These are phyloP conservation scores for Microcyclosporella mali DNA, from an alignment of 2,329 filamentous ascomycete species.

Conservation along the genomic window DNA sequence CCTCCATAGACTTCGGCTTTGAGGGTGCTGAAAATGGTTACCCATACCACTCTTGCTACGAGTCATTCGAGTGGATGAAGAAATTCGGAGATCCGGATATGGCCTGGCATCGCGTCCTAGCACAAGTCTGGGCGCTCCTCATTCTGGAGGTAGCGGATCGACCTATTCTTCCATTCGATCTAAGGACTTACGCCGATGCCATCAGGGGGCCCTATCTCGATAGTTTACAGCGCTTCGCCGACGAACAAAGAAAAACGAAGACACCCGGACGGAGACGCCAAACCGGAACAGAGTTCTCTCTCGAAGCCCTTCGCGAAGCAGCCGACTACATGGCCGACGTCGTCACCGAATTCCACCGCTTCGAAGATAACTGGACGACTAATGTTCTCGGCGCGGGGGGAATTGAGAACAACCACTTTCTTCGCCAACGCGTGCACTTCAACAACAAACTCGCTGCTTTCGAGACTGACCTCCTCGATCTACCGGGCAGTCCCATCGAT, in stretches of 20 bases:
- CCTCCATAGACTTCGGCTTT: slow-evolving; percentile 81
- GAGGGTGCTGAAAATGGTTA: slow-evolving; percentile 51
- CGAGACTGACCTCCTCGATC: slow-evolving; percentile 75
- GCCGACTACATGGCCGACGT: slow-evolving; percentile 54
- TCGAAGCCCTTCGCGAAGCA: slow-evolving; percentile 58
- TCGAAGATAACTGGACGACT: slow-evolving; percentile 71
- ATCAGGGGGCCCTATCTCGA: slow-evolving; percentile 57
- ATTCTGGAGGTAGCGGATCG: slow-evolving; percentile 78
- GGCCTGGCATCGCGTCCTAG: slow-evolving; percentile 70
- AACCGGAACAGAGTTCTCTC: slow-evolving; percentile 43
- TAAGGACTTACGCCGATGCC: slow-evolving; percentile 63
- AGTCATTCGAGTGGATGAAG: slow-evolving; percentile 82
- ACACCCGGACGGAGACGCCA: background rate
- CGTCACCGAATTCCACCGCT: slow-evolving; percentile 62
- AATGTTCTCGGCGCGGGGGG: slow-evolving; percentile 62
- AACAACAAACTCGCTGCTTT: slow-evolving; percentile 76
- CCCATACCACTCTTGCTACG: slow-evolving; percentile 79
- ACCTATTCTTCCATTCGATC: slow-evolving; percentile 74
- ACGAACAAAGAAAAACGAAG: slow-evolving; percentile 6
- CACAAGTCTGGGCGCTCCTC: slow-evolving; percentile 73
- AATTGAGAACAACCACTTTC: slow-evolving; percentile 66
- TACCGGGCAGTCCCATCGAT: slow-evolving; percentile 41
- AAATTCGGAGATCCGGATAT: slow-evolving; percentile 72
- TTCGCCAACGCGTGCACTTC: slow-evolving; percentile 62
- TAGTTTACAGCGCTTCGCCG: slow-evolving; percentile 58